Conservation (phyloP, 2,329 filamentous ascomycete species). For the Epichloe sibirici region DNA sequence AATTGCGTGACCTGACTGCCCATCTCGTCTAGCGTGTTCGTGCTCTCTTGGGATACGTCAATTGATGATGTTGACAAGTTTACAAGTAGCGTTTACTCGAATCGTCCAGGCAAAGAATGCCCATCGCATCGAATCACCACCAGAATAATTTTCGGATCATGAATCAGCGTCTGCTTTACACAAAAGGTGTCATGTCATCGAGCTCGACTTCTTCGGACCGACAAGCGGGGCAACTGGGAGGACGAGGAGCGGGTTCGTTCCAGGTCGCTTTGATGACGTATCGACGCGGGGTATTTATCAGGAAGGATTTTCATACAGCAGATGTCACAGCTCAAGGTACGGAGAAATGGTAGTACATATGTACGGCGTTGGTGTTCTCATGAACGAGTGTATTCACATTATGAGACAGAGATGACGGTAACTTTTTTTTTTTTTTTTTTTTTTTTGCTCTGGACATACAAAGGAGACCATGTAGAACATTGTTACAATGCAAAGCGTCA, state of each 20-base stretch:
- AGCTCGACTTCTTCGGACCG: background rate
- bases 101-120: too few relatives aligned
- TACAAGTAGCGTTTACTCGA: background rate
- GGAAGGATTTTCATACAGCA: background rate
- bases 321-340: background rate
- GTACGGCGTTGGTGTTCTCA: too few relatives aligned
- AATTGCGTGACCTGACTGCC: slow-evolving; percentile 12
- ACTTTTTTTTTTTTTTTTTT: too few relatives aligned
- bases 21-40: slow-evolving; percentile 11
- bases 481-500: too few relatives aligned
- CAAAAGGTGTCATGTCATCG: background rate
- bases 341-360: background rate
- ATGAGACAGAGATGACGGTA: too few relatives aligned
- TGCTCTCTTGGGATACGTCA: background rate
- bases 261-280: background rate
- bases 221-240: background rate
- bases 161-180: too few relatives aligned
- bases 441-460: too few relatives aligned
- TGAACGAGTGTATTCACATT: too few relatives aligned
- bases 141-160: background rate
- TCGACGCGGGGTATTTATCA: background rate
- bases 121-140: background rate
- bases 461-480: too few relatives aligned
- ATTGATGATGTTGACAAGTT: background rate
- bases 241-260: background rate